Evolutionary conservation across 768 basidiomycete genomes (phyloP), one percentile per base, ranked within the genome.

Genomic region (Rhizopogon rudus): DNA sequence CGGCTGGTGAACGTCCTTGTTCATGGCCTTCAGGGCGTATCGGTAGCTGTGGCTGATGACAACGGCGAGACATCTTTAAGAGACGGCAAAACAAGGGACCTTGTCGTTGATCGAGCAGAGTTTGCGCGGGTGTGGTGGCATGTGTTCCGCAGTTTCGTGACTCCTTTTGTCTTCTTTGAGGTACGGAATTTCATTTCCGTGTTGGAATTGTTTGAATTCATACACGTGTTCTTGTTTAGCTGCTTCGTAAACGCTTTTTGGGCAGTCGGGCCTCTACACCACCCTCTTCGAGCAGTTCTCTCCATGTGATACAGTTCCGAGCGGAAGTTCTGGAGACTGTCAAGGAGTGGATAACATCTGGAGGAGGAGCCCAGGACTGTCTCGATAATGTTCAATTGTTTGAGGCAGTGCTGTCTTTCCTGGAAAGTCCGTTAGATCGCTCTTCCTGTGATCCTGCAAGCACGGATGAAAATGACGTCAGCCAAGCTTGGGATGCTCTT

Each of bases 61-160:
- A 92, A 91, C 61, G 91, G 91, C 0, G 89, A 93, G 67, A 90
- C 88, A 74, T 83, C 88, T 0, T 68, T 93, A 42, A 74, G 83
- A 20, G 87, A 89, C 59, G 83, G 84, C 2, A 87, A 82, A 72
- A 87, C 87, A 0, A 75, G 88, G 35, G 84, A 88, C 46, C 72
- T 92, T 42, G 74, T 83, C 25, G 79, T 93, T 13, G 91, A 93
- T 71, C 79, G 83, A 44, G 72, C 64, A 1, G 91, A 92, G 63
- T 93, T 89, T 70, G 77, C 83, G 2, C 76, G 75, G 43, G 80
- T 90, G 3, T 93, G 91, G 89, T 93, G 91, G 89, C 84, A 80
- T 57, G 81, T 82, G 17, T 93, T 89, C 65, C 77, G 91, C 41
- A 90, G 87, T 62, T 91, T 93, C 60, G 81, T 93, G 8, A 84